Evolutionary conservation across 2,329 filamentous ascomycete genomes (phyloP).

Genomic region (Coleophoma crateriformis): DNA sequence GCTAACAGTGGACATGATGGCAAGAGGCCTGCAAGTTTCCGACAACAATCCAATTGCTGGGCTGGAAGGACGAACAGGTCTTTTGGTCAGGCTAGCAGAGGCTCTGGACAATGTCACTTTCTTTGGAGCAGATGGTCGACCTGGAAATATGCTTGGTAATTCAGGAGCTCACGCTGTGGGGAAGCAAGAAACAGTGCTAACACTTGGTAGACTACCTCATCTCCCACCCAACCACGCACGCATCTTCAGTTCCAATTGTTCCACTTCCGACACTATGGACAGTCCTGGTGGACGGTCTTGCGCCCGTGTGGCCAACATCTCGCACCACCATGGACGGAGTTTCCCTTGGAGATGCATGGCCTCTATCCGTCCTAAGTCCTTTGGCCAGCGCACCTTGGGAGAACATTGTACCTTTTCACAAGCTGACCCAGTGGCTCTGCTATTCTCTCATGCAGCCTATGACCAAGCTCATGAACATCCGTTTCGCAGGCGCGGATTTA

Average conservation of each 20-base stretch:
- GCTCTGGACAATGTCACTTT: conserved; percentile 76
- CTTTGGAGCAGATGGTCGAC: conserved; percentile 78
- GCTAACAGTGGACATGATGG: conserved; percentile 69
- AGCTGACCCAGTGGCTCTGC: conserved; percentile 89
- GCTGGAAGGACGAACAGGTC: conserved; percentile 74
- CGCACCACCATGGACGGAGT: conserved; percentile 83
- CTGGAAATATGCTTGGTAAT: conserved; percentile 88
- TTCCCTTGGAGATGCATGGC: conserved; percentile 91
- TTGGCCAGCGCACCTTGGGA: conserved; percentile 61
- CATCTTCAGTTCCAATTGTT: conserved; percentile 82
- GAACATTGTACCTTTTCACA: conserved; percentile 85
- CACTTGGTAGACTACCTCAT: conserved; percentile 74
- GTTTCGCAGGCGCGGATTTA: conserved; percentile 75
- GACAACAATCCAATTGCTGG: conserved; percentile 78
- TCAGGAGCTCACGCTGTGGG: not conserved
- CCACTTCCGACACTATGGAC: conserved; percentile 85
- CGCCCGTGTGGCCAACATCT: conserved; percentile 82
- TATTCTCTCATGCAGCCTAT: conserved; percentile 94
- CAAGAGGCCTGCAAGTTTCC: conserved; percentile 78
- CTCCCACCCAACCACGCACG: conserved; percentile 82
- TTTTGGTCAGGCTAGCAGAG: conserved; percentile 69
- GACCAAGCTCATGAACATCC: conserved; percentile 71
- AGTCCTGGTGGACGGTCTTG: conserved; percentile 80
- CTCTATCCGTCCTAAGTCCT: conserved; percentile 63
- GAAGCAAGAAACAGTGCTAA: conserved; percentile 16